Evolutionary conservation across 345 rosid species (phyloP), one percentile per base, ranked within the genome.

Genomic region (Pseudoturritis turrita): DNA sequence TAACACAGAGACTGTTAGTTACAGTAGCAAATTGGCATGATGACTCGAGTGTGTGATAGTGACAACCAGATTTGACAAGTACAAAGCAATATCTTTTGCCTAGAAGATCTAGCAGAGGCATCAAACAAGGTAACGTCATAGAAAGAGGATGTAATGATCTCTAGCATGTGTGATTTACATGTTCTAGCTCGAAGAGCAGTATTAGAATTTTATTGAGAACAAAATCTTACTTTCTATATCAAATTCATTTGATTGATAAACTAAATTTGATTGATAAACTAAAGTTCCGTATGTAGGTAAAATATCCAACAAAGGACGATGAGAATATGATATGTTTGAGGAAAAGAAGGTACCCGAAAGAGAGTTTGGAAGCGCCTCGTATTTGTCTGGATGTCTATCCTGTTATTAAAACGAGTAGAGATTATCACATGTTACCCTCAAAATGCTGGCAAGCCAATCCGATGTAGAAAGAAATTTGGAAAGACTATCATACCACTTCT

Each of bases 361-460:
- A 96, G 89, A 44, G 89, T 78, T 55, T 85, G 92, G 80, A 92
- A 96, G 40, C 84, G 96, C 76, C 88, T 84, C 23, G 89, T 77
- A 70, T 90, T 96, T 66, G 98, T 80, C 80, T 92, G 99, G 65
- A 90, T 85, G 76, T 96, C 99, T 71, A 96, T 91, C 99, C 98
- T 96, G 89, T 66, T 71, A 47, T 63, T 28, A 13, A 39, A 12
- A 70, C 3, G 39, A 55, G 25, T 37, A 26, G 39, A 62, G 21
- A 45, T 26, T 29, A 26, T 26, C 26, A 69, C 33, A 23, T 59
- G 9, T 31, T 29, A 74, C 46, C 39, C 13, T 3, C 55, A 51
- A 25, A 13, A 21, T 59, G n/a, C 54, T 57, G 46, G 28, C 55
- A n/a, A 46, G 29, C 11, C 67, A 65, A 58, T 47, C 52, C 15